Evolutionary conservation across 139 green algal species (phyloP), one percentile per base, ranked within the genome.

Genomic region (Chlorella sp.): DNA sequence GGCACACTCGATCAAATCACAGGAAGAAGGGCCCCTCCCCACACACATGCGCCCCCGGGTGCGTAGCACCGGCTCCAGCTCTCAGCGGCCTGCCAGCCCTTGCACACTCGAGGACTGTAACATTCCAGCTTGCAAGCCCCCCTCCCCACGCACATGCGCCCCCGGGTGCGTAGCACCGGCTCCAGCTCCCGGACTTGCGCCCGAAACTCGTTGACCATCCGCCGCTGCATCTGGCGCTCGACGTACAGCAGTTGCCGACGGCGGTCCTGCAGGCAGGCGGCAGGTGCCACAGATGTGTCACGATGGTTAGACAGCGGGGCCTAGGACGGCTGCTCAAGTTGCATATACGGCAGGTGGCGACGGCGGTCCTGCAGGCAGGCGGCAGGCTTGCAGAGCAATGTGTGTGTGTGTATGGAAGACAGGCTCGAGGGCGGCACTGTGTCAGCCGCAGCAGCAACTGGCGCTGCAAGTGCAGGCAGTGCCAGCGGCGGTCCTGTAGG

Each of bases 101-200:
- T 57, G 48, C 48, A 57, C 48, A 57, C 36, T 81, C 15, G n/a
- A 28, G n/a, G 16, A 0, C 9, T 22, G 19, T 53, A 14, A 11
- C 12, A 57, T 24, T 1, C 76, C 9, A 26, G 34, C 78, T 15
- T 39, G 39, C 78, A 83, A 22, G 37, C 37, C 3, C 39, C 30
- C 22, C 37, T 4, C 78, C 39, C 1, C 75, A 34, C 86, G 40
- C 68, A 88, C 48, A 91, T 79, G 32, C 42, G 24, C 34, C 91
- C 91, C 0, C 91, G 81, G 2, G 42, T 69, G 60, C 61, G 69
- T 53, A 93, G 81, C 71, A 93, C 85, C 19, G 91, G 91, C 73
- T 90, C 87, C 64, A 90, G 83, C 32, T 76, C 69, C 16, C 73
- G 37, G 18, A 79, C 60, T 66, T 93, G 91, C 37, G 82, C 42